Evolutionary conservation across 164 flowering plant genomes (phyloP).

Genomic region (Annona squamosa): DNA sequence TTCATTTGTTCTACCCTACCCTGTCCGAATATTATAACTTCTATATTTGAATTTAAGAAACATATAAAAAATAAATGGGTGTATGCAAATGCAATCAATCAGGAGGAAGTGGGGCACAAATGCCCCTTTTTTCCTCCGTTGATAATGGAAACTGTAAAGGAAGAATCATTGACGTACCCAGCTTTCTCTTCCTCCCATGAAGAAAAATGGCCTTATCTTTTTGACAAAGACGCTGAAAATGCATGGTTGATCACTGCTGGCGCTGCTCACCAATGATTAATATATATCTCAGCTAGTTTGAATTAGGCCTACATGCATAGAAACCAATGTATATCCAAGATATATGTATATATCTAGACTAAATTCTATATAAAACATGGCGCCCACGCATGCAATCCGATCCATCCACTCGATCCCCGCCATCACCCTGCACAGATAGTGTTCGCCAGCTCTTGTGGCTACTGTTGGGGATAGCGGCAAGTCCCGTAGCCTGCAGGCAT

Average conservation of each 20-base stretch:
- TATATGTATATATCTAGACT: neutral
- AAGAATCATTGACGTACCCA: neutral
- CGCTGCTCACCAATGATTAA: neutral
- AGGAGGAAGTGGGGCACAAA: neutral
- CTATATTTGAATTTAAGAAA: too few relatives aligned
- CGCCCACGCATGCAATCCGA: neutral
- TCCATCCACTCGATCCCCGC: neutral
- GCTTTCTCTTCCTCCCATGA: slow-evolving; percentile 10
- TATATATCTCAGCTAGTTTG: neutral
- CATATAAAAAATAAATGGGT: neutral
- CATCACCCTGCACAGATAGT: neutral
- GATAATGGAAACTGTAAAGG: neutral
- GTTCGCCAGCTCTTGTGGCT: neutral
- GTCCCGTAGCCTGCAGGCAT: slow-evolving; percentile 43
- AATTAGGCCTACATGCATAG: neutral
- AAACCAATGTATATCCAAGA: neutral
- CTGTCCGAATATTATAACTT: too few relatives aligned
- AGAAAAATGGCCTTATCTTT: slow-evolving; percentile 4
- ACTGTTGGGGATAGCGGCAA: slow-evolving; percentile 57
- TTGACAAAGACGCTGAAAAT: neutral
- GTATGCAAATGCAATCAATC: neutral
- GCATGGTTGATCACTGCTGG: neutral
- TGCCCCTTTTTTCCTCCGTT: neutral
- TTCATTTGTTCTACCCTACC: too few relatives aligned
- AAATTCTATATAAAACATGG: neutral